These are phyloP conservation scores for Ustilago sp. DNA, from an alignment of 1,284 basidiomycete species.

Conservation along the genomic window DNA sequence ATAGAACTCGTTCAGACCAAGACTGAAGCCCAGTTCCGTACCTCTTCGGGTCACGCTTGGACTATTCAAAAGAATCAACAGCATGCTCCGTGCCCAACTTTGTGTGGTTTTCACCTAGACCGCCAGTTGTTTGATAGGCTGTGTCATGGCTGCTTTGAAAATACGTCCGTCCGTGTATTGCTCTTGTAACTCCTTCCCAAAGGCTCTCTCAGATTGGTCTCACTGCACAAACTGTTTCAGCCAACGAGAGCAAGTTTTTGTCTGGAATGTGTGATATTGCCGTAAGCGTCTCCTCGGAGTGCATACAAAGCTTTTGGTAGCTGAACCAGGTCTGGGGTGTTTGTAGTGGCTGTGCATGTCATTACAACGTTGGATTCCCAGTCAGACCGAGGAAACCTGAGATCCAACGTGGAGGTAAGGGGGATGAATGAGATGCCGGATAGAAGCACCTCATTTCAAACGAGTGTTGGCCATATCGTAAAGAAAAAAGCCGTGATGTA, in stretches of 20 bases:
- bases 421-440: not conserved
- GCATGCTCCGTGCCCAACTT: not conserved
- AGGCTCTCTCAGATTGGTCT: not conserved
- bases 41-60: not conserved
- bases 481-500: not conserved
- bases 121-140: not conserved
- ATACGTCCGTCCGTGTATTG: not conserved
- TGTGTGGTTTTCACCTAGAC: not conserved
- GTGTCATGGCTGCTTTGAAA: not conserved
- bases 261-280: constrained; percentile 38
- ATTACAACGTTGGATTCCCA: constrained; percentile 35
- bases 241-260: constrained; percentile 3
- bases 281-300: constrained; percentile 8
- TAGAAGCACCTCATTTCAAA: not conserved
- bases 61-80: constrained; percentile 2
- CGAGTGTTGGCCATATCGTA: constrained; percentile 3
- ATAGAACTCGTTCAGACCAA: constrained; percentile 4
- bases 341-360: constrained; percentile 14
- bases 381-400: constrained; percentile 34
- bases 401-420: constrained; percentile 21
- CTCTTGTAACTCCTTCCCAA: not conserved
- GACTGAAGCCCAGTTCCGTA: not conserved
- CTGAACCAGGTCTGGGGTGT: constrained; percentile 28
- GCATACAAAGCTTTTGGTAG: constrained; percentile 33
- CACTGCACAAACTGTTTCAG: not conserved